Evolutionary conservation across 116 monocot species (phyloP), one percentile per base, ranked within the genome.

Genomic region (Zostera marina): DNA sequence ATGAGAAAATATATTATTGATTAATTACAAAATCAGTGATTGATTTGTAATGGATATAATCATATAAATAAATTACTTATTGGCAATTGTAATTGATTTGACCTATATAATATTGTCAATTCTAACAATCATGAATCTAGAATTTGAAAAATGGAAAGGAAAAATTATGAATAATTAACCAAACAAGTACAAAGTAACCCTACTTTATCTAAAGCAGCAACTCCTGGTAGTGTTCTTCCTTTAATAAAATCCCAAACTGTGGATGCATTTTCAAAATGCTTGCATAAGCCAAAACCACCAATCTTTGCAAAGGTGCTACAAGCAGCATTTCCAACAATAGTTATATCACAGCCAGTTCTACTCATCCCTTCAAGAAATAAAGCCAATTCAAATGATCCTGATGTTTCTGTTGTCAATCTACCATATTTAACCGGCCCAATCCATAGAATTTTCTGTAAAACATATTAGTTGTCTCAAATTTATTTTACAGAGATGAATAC

Each of bases 161-260:
- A 12, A 13, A 41, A 61, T 32, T 24, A 47, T 23, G 24, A 14
- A 7, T 15, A 48, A 48, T 47, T 22, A 47, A 61, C 26, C 11
- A 42, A 42, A 4, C 13, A 64, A 19, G 40, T 40, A 52, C 7
- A 9, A 41, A 53, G n/a, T 52, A 24, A 24, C 8, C 69, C 24
- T 83, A 93, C 93, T 70, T 70, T 93, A 73, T 93, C 93, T 69
- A 93, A 78, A 58, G 88, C 81, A 21, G 84, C 74, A 68, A 88
- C 76, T 44, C 84, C 93, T 24, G 93, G 88, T 53, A 93, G 67
- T 67, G 68, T 43, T 41, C 72, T 76, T 68, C 84, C 79, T 66
- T 77, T 71, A 3, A 93, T 76, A 77, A 81, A 88, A 43, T 79
- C 77, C 93, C 88, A 93, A 20, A 88, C 79, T 60, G 81, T 72